Evolutionary conservation across 176 grass and related monocot genomes (phyloP).

Genomic region (Bonia amplexicaulis): DNA sequence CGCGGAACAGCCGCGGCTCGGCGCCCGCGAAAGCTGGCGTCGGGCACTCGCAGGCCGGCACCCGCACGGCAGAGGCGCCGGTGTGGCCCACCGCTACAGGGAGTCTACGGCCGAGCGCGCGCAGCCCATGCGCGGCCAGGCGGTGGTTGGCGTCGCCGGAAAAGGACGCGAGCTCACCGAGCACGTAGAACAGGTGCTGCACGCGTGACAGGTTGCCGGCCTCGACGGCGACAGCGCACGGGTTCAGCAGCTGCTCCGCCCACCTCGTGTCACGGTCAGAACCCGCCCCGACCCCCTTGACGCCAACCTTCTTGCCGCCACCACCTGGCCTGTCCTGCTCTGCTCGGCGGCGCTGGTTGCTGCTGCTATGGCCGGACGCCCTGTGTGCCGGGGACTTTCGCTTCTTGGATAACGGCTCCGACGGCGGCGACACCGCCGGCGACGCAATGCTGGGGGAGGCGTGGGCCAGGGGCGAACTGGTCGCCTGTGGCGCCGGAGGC

Average conservation of each 20-base stretch:
- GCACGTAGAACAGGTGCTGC: conserved; percentile 76
- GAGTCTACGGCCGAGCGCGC: conserved; percentile 32
- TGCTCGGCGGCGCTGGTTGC: conserved; percentile 20
- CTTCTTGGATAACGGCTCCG: conserved; percentile 32
- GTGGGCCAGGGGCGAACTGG: background rate
- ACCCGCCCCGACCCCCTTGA: conserved; percentile 30
- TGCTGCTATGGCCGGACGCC: background rate
- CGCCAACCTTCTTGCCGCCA: conserved; percentile 27
- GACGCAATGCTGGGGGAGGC: conserved; percentile 30
- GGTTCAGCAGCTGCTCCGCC: conserved; percentile 90
- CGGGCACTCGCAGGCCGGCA: conserved; percentile 29
- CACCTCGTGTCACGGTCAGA: conserved; percentile 58
- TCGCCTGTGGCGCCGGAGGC: conserved; percentile 3
- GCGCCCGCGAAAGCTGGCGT: conserved; percentile 38
- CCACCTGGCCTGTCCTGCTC: conserved; percentile 16
- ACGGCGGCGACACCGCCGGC: conserved; percentile 5
- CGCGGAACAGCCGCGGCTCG: conserved; percentile 66
- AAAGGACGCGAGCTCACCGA: conserved; percentile 71
- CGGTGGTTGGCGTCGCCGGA: conserved; percentile 90
- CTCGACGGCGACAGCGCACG: conserved; percentile 69
- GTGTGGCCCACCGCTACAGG: conserved; percentile 18
- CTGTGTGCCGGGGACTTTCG: conserved; percentile 32
- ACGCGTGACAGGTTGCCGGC: conserved; percentile 59
- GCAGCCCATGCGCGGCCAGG: conserved; percentile 68
- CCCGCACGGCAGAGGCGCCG: conserved; percentile 17